Evolutionary conservation across 805 yeast genomes (phyloP), one percentile per base, ranked within the genome.

Genomic region (Candida golubevii): DNA sequence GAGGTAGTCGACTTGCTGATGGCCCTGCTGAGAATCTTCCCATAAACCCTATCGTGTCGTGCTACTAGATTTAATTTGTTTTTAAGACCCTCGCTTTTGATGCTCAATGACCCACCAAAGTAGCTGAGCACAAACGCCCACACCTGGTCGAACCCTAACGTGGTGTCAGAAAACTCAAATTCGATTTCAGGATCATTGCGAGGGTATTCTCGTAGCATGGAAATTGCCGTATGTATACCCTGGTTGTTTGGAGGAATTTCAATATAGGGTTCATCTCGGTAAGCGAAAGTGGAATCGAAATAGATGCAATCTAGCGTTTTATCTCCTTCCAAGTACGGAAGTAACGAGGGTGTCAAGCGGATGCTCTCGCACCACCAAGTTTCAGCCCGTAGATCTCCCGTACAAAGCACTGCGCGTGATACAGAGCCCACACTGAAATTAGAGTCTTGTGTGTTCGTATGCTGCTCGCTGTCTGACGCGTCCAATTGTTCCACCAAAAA

Each of bases 371-470:
- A 57, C 74, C 79, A 78, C 78, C 80, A 75, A 1, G 48, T 37
- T 54, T 80, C 85, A 7, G 82, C 82, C 26, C 83, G 61, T 4
- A 78, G 44, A 53, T 80, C 85, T 2, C 85, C 85, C 0, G 85
- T 79, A 28, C 70, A 63, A 8, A 80, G 61, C 1, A 79, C 72
- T 0, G 77, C 56, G 8, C 38, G 32, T 12, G 32, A 23, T 9
- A 44, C 47, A 8, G 11, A 29, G 12, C 10, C 11, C 2, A 26
- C 13, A 13, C 39, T 35, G 12, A 32, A 39, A 26, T 30, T 13
- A 2, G 35, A 4, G 8, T 28, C 35, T 32, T 26, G 26, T 8
- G 9, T 9, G 9, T 27, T 29, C 23, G 23, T 18, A 3, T 18
- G 23, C 23, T 18, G 23, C 4, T 31, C 7, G 7, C 14, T 12